Base-by-base conservation (phyloP, 805 yeast genomes). In the Geotrichum ghanense region DNA sequence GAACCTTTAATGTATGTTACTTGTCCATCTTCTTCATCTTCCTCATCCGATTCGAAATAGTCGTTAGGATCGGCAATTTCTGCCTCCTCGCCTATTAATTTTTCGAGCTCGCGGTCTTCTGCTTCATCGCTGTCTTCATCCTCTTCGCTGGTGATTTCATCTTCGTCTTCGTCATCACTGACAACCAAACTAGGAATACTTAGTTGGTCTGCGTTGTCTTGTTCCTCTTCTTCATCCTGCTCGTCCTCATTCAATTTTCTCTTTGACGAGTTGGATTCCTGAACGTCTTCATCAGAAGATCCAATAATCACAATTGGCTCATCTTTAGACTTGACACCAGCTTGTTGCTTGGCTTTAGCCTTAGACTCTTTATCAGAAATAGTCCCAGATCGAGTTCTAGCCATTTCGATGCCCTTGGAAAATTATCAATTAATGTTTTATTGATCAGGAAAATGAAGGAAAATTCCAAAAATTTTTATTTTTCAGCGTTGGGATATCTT, bases 71-170 rank as follows among this genome's bases (percentile, higher is more conserved):
- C 65, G 3, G 65, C 72, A 51, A 69, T 72, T 47, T 71, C 71
- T 55, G 70, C 68, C 50, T 71, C 73, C 35, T 63, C 68, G 48
- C 60, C 68, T 37, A 64, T 60, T 41, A 63, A 49, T 26, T 44
- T 48, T 21, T 41, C 50, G 22, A 39, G 37, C 25, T 37, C 55
- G 9, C 40, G 39, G 2, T 35, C 51, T 12, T 22, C 45, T 35
- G 23, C 51, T 51, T 49, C 51, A 22, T 56, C 53, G 16, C 53
- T 58, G 10, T 52, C 59, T 4, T 49, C 53, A 3, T 51, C 54
- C 16, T 50, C 53, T 59, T 64, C 45, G 65, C 66, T 44, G 44
- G 51, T 52, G 9, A 49, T 51, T 24, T 51, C 54, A 17, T 53
- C 57, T 24, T 49, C 58, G 14, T 46, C 50, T 3, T 51, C 53